Conservation (phyloP, 2,329 filamentous ascomycete genomes). For the Trichoderma sp. region DNA sequence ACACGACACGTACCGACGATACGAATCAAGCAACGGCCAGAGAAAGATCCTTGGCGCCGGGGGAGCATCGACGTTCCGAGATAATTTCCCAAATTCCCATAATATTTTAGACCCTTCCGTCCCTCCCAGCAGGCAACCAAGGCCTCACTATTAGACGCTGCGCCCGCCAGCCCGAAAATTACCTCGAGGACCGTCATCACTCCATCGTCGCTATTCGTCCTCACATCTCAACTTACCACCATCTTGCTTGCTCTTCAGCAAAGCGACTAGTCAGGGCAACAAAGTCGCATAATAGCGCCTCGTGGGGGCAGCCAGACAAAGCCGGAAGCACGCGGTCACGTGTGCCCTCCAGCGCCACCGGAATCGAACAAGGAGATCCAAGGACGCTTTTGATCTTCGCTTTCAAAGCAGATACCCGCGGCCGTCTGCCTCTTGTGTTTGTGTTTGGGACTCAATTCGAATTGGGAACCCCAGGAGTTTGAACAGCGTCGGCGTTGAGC, state of each 20-base stretch:
- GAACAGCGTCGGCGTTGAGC: conserved; percentile 14
- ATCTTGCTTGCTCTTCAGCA: conserved; percentile 8
- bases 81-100: conserved; percentile 24
- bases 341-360: conserved; percentile 14
- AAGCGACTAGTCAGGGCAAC: conserved; percentile 21
- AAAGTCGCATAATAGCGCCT: conserved; percentile 8
- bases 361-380: conserved; percentile 5
- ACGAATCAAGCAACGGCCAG: conserved; percentile 6
- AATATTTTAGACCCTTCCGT: conserved; percentile 23
- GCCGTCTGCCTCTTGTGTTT: not conserved
- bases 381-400: not conserved
- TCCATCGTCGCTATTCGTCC: not conserved
- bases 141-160: not conserved
- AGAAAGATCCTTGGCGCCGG: conserved; percentile 20
- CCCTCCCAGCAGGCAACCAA: not conserved
- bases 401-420: not conserved
- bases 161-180: not conserved
- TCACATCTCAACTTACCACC: not conserved
- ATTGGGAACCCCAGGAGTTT: conserved; percentile 1
- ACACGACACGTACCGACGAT: conserved; percentile 14
- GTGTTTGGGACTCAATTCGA: not conserved
- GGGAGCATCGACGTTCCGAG: conserved; percentile 19
- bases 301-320: conserved; percentile 1
- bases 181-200: conserved; percentile 1
- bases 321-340: conserved; percentile 16